Base-by-base conservation (phyloP, 257 asterid genomes). In the Thymus quinquecostatus region DNA sequence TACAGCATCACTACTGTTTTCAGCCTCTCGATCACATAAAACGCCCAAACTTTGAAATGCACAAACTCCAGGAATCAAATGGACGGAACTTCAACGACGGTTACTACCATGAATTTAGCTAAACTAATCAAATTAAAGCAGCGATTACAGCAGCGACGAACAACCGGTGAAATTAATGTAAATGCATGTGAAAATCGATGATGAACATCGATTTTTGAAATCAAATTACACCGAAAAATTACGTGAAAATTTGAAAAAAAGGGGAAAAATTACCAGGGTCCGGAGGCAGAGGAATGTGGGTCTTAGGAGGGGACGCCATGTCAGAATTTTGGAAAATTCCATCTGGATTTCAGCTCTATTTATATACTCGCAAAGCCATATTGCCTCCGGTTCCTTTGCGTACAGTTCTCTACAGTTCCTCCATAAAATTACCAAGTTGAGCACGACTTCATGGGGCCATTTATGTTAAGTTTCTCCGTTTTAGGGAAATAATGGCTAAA, bases 261-360 rank as follows among this genome's bases (percentile, higher is more conserved):
- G 21, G 21, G 33, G 41, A 40, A 2, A 47, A 69, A 45, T 66
- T 76, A 92, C 98, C 96, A 67, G 89, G 90, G 78, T 88, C 91
- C 75, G 85, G 89, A 72, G 90, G 91, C 49, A 78, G 75, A 74
- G 92, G 86, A 77, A 76, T 62, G 84, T 74, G 84, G 66, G 90
- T 79, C 82, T 87, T 82, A 56, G 72, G 85, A 79, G 87, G 68
- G 80, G 86, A 88, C 75, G 91, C 92, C 97, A 92, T 92, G 84
- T 82, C 81, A 66, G 70, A 70, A 55, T 4, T 68, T 60, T 54
- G 83, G 54, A 63, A 79, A 60, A 34, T 80, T 73, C 80, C 58
- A 49, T 60, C 43, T 69, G 80, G 74, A 79, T 59, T 77, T 68
- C 79, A 66, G 79, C 67, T 74, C 77, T 34, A 66, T 64, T 71